phyloP scores from a whole-genome alignment of 495 filamentous ascomycete species.

The Coniosporium apollinis region DNA sequence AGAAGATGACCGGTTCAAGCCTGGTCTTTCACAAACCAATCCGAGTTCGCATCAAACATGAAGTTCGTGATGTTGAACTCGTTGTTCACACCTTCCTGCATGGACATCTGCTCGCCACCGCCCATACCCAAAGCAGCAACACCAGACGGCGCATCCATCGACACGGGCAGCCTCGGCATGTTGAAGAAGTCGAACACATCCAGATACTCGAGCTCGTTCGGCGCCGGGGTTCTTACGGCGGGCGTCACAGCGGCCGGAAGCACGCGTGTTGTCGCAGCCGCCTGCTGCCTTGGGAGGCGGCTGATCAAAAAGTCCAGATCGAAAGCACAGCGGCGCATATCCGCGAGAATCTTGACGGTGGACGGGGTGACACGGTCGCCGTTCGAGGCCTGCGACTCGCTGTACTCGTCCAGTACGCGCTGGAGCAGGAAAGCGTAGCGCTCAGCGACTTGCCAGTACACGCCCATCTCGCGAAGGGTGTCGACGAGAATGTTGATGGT shows the following conservation, averaged over 20 bases:
- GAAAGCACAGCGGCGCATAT: slow-evolving; percentile 75
- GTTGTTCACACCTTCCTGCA: slow-evolving; percentile 13
- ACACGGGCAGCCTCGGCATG: slow-evolving; percentile 52
- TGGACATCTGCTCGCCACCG: slow-evolving; percentile 6
- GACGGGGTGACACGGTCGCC: slow-evolving; percentile 62
- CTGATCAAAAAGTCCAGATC: slow-evolving; percentile 79
- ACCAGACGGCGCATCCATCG: slow-evolving; percentile 7
- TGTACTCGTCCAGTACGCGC: slow-evolving; percentile 69
- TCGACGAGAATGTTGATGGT: slow-evolving; percentile 67
- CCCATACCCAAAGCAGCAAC: slow-evolving; percentile 11
- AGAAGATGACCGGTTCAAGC: slow-evolving; percentile 27
- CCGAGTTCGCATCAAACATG: slow-evolving; percentile 44
- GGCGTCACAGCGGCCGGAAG: slow-evolving; percentile 18
- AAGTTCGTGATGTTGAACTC: slow-evolving; percentile 52
- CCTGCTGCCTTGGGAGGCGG: slow-evolving; percentile 49
- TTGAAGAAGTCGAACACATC: slow-evolving; percentile 93
- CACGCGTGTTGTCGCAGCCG: slow-evolving; percentile 21
- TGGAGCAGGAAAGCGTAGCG: slow-evolving; percentile 66
- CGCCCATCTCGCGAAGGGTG: slow-evolving; percentile 60
- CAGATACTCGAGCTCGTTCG: slow-evolving; percentile 75
- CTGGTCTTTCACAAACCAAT: slow-evolving; percentile 32
- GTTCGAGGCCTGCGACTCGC: slow-evolving; percentile 44
- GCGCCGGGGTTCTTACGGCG: slow-evolving; percentile 43
- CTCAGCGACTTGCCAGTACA: slow-evolving; percentile 68
- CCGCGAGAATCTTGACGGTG: slow-evolving; percentile 68